Conservation (phyloP, 2,329 filamentous ascomycete species). For the Alternaria sp. region DNA sequence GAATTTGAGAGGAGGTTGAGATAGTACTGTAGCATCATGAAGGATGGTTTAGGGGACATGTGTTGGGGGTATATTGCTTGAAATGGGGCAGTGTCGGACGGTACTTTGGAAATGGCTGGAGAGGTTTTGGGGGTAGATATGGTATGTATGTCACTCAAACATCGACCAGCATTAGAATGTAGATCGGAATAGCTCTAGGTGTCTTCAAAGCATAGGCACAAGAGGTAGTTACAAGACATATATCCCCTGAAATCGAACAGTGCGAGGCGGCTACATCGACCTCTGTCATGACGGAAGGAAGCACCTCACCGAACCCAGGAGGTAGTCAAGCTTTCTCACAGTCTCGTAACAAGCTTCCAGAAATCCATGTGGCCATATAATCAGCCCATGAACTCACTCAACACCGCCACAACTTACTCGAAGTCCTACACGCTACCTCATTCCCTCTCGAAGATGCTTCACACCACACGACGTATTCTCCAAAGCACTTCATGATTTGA, state of each 20-base stretch:
- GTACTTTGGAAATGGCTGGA: not conserved
- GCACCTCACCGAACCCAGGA: not conserved
- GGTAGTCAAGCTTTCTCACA: not conserved
- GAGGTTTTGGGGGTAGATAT: not conserved
- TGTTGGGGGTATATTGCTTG: not conserved
- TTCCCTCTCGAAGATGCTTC: not conserved
- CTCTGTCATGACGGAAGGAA: not conserved
- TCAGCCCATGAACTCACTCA: rapidly evolving
- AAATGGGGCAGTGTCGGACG: not conserved
- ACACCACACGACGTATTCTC: not conserved
- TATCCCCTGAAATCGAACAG: not conserved
- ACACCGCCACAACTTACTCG: not conserved
- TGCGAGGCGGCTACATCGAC: not conserved
- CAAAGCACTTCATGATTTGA: too few relatives aligned
- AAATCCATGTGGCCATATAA: not conserved
- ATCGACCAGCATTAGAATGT: not conserved
- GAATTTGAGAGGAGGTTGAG: not conserved
- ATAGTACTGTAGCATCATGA: not conserved
- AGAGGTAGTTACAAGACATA: rapidly evolving
- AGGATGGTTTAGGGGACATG: not conserved
- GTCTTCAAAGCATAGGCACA: not conserved
- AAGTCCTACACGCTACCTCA: not conserved
- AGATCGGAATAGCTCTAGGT: not conserved
- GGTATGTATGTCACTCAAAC: not conserved
- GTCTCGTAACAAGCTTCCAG: rapidly evolving